Base-by-base conservation (phyloP, 208 protist genomes). In the Leptomonas seymouri region DNA sequence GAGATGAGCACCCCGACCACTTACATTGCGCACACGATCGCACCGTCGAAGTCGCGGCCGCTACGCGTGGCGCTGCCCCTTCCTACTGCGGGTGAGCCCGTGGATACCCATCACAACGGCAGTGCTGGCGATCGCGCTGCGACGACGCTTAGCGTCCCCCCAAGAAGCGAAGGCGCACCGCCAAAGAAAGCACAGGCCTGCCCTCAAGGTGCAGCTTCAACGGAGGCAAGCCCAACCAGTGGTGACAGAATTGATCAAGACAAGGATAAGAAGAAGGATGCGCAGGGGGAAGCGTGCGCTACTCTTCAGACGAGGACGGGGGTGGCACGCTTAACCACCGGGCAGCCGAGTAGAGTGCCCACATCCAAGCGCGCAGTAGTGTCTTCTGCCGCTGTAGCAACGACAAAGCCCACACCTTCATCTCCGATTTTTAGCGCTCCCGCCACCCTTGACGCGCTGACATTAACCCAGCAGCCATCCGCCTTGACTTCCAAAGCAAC, bases 1-100 rank as follows among this genome's bases (percentile, higher is more conserved):
- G 36, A 57, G 1, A 31, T 46, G 48, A 25, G 27, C 8, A 67
- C 51, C 20, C 59, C 54, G 18, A 42, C 9, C 7, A 61, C 50
- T 51, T 74, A 51, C 55, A 74, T 41, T 44, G 53, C 53, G 5
- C 49, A 39, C 49, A 67, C 60, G 31, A 51, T 74, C 21, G 27
- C 68, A 1, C 68, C 68, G 9, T 20, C 44, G 51, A 61, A 67
- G 42, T 58, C 60, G 15, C 68, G 68, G 1, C 36, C 61, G 46
- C 58, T 53, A 12, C 41, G 51, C 18, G 23, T 55, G 5, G 31
- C 49, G 6, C 61, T 57, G 45, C 45, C 44, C 30, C 59, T 45
- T 14, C 25, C 58, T 4, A n/a, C 18, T 30, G 14, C n/a, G 45
- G 18, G 9, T 3, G 45, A 49, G n/a, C 12, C 45, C 4, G 45